Percentiles rank a stretch among this genome's conserved stretches.
Conservation (phyloP, 352 stramenopile species). For the Phytophthora sp. region DNA sequence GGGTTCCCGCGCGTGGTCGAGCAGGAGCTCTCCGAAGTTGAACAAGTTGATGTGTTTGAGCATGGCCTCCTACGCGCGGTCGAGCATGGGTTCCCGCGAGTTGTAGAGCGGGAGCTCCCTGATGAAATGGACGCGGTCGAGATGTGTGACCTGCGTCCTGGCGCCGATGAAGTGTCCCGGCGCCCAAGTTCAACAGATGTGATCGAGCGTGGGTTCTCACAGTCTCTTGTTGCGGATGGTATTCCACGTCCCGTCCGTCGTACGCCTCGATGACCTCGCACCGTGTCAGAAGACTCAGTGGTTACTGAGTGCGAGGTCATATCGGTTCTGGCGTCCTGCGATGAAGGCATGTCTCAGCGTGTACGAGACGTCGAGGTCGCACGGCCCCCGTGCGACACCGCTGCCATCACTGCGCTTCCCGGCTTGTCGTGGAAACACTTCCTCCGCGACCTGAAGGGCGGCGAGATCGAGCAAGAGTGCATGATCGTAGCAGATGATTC, state of each 20-base stretch:
- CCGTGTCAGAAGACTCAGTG: neutral
- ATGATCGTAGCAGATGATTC: neutral
- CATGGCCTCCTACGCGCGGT: no score
- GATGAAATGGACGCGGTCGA: no score
- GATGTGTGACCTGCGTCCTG: neutral
- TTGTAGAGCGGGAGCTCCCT: neutral
- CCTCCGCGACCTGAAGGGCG: constrained; percentile 18
- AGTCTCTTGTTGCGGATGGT: no score
- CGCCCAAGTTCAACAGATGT: no score
- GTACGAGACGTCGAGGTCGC: neutral
- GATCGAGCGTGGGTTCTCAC: no score
- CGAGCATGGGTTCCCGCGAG: no score
- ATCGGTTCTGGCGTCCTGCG: no score
- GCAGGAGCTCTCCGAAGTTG: neutral
- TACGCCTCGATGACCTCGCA: neutral
- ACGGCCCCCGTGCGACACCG: neutral
- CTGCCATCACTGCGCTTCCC: no score
- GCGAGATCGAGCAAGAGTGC: neutral
- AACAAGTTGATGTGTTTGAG: no score
- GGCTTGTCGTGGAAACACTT: constrained; percentile 26
- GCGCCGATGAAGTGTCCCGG: no score
- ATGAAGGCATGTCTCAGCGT: neutral
- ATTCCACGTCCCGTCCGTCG: no score
- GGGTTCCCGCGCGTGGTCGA: neutral
- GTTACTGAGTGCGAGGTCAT: neutral